Conservation (phyloP, 352 stramenopile species). For the Phytopythium aichiense region DNA sequence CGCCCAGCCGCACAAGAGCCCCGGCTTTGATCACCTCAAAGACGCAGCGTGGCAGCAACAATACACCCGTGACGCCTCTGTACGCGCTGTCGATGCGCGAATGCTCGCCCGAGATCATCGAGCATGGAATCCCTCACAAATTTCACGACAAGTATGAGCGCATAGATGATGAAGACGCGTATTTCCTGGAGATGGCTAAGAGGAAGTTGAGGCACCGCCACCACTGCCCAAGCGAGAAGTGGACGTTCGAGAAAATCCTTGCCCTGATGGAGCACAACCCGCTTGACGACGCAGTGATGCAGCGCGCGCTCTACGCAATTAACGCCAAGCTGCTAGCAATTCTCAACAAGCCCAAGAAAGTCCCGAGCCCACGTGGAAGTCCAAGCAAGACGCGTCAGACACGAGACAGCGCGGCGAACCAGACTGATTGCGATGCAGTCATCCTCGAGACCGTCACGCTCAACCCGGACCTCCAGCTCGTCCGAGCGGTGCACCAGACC, state of each 20-base stretch:
- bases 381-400: neutral
- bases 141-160: slow-evolving; percentile 43
- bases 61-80: slow-evolving; percentile 32
- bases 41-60: neutral
- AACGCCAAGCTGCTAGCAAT: slow-evolving; percentile 53
- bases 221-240: slow-evolving; percentile 44
- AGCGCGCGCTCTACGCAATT: slow-evolving; percentile 49
- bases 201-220: slow-evolving; percentile 43
- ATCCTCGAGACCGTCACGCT: slow-evolving; percentile 47
- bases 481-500: slow-evolving; percentile 53
- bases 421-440: neutral
- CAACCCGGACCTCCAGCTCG: slow-evolving; percentile 44
- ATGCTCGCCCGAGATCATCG: slow-evolving; percentile 21
- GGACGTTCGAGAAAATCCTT: slow-evolving; percentile 48
- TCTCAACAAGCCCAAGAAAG: neutral
- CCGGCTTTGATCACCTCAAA: slow-evolving; percentile 1
- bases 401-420: neutral
- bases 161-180: slow-evolving; percentile 47
- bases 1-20: slow-evolving; percentile 17
- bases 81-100: slow-evolving; percentile 41
- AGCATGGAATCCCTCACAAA: slow-evolving; percentile 16
- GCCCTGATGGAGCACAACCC: slow-evolving; percentile 55
- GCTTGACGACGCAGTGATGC: slow-evolving; percentile 51
- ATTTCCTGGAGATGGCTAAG: slow-evolving; percentile 58
- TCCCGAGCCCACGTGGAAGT: neutral